Base-by-base conservation (phyloP, 768 basidiomycete genomes). In the Psilocybe azurescens region DNA sequence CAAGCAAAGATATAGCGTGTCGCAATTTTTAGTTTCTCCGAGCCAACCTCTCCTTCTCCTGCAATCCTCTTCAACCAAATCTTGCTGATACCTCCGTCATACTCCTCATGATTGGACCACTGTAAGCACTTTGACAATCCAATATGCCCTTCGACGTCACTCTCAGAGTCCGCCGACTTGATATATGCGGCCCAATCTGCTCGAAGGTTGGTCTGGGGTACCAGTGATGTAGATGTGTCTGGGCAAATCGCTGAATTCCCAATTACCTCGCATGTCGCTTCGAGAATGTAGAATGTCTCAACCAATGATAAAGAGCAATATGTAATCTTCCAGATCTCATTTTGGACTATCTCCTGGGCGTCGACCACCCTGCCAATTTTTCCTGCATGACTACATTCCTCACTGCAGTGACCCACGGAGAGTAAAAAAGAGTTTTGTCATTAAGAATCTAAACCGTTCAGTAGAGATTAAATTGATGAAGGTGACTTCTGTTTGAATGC, bases 101-200 rank as follows among this genome's bases (percentile, higher is more conserved):
- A 93, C 60, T 94, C 91, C 72, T 90, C 91, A 16, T 82, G 78
- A 68, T 91, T 89, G 3, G 85, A 77, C 89, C 90, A 91, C 47
- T 78, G 83, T 38, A 92, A 69, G 47, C 72, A 75, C 10, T 82
- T 75, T 33, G 81, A 66, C 3, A 86, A 68, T 29, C 41, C 59
- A 39, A 61, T 67, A 49, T 57, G 66, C 60, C 65, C 67, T n/a
- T 20, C 29, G 53, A 50, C 50, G 41, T 13, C 46, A 44, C 20
- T 51, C 5, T 54, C 44, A 8, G 56, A 58, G 18, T 46, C 32
- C 28, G 69, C 38, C 65, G 58, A 18, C 46, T 28, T 71, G 65
- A 93, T 81, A 69, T 89, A 92, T 0, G 73, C 65, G 1, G 84
- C 81, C 91, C 91, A 93, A 71, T 93, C 91, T 0, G 76, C 76